Base-by-base conservation (phyloP, 805 yeast genomes). In the Yarrowia sp. region DNA sequence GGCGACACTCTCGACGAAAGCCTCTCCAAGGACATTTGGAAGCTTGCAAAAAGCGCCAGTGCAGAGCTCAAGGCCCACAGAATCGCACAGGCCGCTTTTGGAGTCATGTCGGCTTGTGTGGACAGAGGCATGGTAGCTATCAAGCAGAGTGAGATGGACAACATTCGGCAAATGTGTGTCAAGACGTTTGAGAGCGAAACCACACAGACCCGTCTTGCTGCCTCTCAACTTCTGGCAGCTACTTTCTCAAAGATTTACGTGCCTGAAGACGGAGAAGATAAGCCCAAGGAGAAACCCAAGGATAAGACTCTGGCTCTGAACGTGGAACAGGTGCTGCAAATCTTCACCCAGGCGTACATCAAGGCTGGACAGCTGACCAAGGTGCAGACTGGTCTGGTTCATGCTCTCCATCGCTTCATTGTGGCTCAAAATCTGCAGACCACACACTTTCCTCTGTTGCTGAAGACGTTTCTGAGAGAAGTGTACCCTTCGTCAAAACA, bases 1-100 rank as follows among this genome's bases (percentile, higher is more conserved):
- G 79, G 78, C 16, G 74, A 74, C 12, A 71, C 78, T 1, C 69
- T 77, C 36, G 82, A 79, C 55, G 80, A 75, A 35, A 48, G 73
- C 0, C 71, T 75, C 3, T 69, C 73, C 35, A 76, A 77, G 64
- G 75, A 72, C 41, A 72, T 78, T 4, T 76, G 77, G 76, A 78
- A 77, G 61, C 70, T 68, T 8, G 79, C 78, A 14, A 72, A 73
- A 10, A 40, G 69, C 8, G 71, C 70, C 16, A 46, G 74, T 11
- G 69, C 71, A 7, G 81, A 77, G 22, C 40, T 63, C 56, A 72
- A 72, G 55, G 74, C 77, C 1, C 73, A 73, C 8, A 69, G 72
- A 3, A 79, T 77, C 5, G 73, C 77, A 0, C 72, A 75, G 14
- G 77, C 78, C 2, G 75, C 78, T 1, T 73, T 77, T 43, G 69